phyloP scores from a whole-genome alignment of 2,329 filamentous ascomycete species.

The Ophiostoma sp. region DNA sequence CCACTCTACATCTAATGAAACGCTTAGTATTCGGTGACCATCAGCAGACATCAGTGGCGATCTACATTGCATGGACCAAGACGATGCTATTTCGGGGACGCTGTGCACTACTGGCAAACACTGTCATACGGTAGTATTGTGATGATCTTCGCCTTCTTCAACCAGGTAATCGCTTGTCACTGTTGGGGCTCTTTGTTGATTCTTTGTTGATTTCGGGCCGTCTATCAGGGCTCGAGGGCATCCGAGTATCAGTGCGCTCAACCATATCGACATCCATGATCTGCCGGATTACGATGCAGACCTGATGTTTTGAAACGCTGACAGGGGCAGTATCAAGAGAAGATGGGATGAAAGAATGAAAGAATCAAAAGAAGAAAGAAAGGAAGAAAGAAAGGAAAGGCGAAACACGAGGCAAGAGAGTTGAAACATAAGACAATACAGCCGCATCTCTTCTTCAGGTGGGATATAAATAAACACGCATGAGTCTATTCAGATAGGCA shows the following conservation, averaged over 20 bases:
- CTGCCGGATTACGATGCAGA: neutral
- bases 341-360: neutral
- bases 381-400: too few relatives aligned
- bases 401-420: neutral
- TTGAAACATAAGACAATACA: too few relatives aligned
- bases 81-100: neutral
- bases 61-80: neutral
- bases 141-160: neutral
- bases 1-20: neutral
- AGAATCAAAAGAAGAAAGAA: too few relatives aligned
- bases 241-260: neutral
- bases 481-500: neutral
- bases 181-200: neutral
- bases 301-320: constrained; percentile 1
- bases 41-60: neutral
- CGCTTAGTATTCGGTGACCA: neutral
- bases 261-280: neutral
- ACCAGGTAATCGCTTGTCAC: neutral
- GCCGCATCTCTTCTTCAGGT: neutral
- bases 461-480: neutral
- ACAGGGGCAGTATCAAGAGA: neutral
- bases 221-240: neutral
- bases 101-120: neutral
- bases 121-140: neutral
- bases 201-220: neutral